Evolutionary conservation across 176 grass and related monocot genomes (phyloP).

Genomic region (Paspalum vaginatum): DNA sequence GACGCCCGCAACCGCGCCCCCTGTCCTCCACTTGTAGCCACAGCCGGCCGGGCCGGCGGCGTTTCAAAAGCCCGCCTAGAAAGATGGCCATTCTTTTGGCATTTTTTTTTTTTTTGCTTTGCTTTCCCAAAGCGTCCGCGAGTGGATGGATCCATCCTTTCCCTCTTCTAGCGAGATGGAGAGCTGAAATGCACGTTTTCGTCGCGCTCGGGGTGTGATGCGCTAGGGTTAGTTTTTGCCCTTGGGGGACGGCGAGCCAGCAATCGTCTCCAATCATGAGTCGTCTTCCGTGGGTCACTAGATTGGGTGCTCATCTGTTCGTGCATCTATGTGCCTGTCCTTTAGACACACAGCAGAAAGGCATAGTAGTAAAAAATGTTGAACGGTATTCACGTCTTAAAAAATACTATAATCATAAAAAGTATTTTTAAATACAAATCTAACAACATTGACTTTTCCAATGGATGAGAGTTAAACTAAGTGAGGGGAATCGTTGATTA

Average conservation of each 20-base stretch:
- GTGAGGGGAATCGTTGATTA: no score
- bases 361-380: no score
- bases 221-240: not conserved
- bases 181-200: constrained; percentile 6
- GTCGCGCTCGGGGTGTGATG: not conserved
- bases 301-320: no score
- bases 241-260: not conserved
- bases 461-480: no score
- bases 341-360: no score
- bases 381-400: no score
- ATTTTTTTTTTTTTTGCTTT: not conserved
- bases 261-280: not conserved
- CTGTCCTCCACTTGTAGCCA: constrained; percentile 27
- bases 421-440: no score
- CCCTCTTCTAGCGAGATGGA: not conserved
- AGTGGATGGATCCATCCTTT: no score
- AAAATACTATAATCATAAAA: no score
- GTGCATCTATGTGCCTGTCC: no score
- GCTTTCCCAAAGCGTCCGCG: constrained; percentile 40
- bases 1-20: constrained; percentile 25
- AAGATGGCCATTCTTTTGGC: constrained; percentile 29
- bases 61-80: constrained; percentile 17
- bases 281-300: no score
- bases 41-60: not conserved
- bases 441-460: no score